Base-by-base conservation (phyloP, 106 monocot species). In the Acorus calamus region DNA sequence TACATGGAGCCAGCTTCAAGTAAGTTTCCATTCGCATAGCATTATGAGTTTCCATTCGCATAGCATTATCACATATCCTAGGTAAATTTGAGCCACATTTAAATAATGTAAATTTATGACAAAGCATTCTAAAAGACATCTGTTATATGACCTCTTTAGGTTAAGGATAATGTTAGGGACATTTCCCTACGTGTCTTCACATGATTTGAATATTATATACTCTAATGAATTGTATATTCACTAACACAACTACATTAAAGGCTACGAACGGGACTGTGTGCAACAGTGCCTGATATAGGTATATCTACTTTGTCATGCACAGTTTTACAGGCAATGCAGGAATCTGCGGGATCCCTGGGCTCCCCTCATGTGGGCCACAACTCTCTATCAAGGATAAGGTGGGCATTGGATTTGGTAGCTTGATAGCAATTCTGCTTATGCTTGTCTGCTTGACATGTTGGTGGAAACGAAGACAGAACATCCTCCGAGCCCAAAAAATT, bases 1-100 rank as follows among this genome's bases (percentile, higher is more conserved):
- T 98, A 42, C 88, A 91, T 70, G 73, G 96, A 77, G 88, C 88
- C 63, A 91, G 96, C 68, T 91, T 98, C 81, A 98, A 98, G 96
- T 98, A 81, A 80, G 80, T 28, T 28, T 28, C 28, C 28, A 28
- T 28, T 28, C 1, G 28, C 28, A 28, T 28, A 28, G 28, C 28
- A 28, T 28, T 28, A 28, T 28, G n/a, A 80, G 80, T 28, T 28
- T 28, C 28, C 28, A 28, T 28, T 28, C 1, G 28, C 28, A 28
- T 28, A 28, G 28, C 28, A 28, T 28, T 28, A 28, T 28, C 28
- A 28, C 28, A 28, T 28, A 28, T 28, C 28, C 28, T 28, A 28
- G 28, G 28, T 28, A 28, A 28, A 28, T 28, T 28, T 28, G 28
- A 28, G 28, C 28, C 28, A 28, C 28, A 28, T 28, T 28, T 28